A percentile compares a stretch with the other conserved stretches of the same genome.
phyloP scores from a whole-genome alignment of 75 land plant species.

The Ceratopteris richardii region DNA sequence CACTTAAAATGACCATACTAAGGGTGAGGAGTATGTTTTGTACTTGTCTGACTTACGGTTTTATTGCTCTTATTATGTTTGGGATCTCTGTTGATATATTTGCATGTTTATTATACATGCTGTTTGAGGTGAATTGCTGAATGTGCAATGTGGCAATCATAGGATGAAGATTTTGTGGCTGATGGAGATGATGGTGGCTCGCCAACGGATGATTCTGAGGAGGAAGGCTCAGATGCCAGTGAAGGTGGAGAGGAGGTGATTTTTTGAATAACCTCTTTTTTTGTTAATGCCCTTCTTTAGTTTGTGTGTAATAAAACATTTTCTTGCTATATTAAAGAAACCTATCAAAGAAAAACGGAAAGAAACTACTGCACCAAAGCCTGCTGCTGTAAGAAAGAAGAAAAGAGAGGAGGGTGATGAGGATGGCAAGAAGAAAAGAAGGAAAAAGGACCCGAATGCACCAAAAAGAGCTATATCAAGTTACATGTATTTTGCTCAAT shows the following conservation, averaged over 20 bases:
- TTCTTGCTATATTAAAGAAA: slow-evolving; percentile 20
- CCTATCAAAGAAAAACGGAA: slow-evolving; percentile 52
- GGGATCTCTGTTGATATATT: too few species aligned
- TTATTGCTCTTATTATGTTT: too few species aligned
- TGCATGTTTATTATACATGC: too few species aligned
- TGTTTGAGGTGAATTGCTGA: too few species aligned
- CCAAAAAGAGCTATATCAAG: slow-evolving; percentile 68
- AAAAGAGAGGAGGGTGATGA: slow-evolving; percentile 60
- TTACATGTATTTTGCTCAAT: slow-evolving; percentile 63
- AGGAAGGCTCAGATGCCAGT: slow-evolving; percentile 81
- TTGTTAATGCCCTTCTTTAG: not conserved
- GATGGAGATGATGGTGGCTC: slow-evolving; percentile 97
- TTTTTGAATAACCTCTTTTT: not conserved
- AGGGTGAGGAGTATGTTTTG: too few species aligned
- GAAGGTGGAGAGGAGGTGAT: slow-evolving; percentile 47
- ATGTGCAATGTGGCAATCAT: too few species aligned
- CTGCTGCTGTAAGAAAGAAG: slow-evolving; percentile 39
- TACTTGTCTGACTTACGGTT: too few species aligned
- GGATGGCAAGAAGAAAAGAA: slow-evolving; percentile 63
- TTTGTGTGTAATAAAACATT: not conserved
- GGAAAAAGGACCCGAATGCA: slow-evolving; percentile 92
- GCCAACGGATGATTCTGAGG: slow-evolving; percentile 92
- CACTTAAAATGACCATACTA: too few species aligned
- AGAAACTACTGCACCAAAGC: slow-evolving; percentile 40
- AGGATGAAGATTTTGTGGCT: slow-evolving; percentile 97